Percentiles rank a stretch among this genome's conserved stretches.
These are phyloP conservation scores for Blastocystis sp. DNA, from an alignment of 352 stramenopile genomes.

Conservation along the genomic window DNA sequence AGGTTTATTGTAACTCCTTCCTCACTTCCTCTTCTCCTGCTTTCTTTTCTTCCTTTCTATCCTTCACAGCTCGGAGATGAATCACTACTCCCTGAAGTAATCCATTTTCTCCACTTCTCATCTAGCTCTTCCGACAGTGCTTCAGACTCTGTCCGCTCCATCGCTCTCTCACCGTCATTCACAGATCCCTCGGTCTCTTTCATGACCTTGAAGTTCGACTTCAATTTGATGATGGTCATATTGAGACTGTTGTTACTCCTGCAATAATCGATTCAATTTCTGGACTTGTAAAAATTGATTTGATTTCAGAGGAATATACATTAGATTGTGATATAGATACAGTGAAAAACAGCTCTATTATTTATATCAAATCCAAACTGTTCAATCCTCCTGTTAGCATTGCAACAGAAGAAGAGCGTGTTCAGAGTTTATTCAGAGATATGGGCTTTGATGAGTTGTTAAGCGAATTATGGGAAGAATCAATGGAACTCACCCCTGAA, in stretches of 20 bases:
- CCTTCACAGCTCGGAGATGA: background rate
- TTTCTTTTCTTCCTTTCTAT: constrained; percentile 31
- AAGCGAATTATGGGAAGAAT: constrained; percentile 24
- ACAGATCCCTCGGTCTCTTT: background rate
- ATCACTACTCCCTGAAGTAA: background rate
- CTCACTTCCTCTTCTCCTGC: background rate
- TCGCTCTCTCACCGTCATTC: background rate
- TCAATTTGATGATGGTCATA: background rate
- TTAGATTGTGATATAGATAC: background rate
- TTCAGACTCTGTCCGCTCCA: background rate
- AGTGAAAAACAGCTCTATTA: background rate
- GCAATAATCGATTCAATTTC: background rate
- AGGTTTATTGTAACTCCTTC: background rate
- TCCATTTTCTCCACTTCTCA: background rate
- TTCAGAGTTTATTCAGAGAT: background rate
- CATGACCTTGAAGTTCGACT: background rate
- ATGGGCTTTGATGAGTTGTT: background rate
- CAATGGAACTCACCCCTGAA: background rate
- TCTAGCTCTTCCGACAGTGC: background rate
- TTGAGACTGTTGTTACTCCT: background rate
- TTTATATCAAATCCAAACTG: background rate
- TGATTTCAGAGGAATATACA: constrained; percentile 6
- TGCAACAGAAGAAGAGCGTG: background rate
- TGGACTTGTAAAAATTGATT: background rate
- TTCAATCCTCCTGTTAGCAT: background rate